Conservation (phyloP, 2,329 filamentous ascomycete species). For the Pyrenophora teres region DNA sequence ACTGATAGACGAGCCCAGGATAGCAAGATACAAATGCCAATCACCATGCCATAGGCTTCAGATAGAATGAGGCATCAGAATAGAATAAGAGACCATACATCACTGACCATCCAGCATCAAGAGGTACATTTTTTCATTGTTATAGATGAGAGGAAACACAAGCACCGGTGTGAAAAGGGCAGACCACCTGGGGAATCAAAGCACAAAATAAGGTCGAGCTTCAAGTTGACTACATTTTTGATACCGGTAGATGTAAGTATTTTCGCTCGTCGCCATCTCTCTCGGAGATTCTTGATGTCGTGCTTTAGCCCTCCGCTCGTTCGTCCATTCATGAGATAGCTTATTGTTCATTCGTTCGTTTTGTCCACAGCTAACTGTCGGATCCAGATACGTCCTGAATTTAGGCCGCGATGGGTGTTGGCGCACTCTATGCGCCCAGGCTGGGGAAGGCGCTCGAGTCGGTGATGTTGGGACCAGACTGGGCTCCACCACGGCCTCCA, state of each 20-base stretch:
- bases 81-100: background rate
- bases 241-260: constrained; percentile 15
- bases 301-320: constrained; percentile 10
- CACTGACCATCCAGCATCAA: background rate
- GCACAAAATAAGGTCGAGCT: constrained; percentile 6
- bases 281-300: constrained; percentile 15
- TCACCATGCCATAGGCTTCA: too few relatives aligned
- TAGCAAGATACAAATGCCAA: too few relatives aligned
- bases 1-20: too few relatives aligned
- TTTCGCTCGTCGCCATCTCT: constrained; percentile 18
- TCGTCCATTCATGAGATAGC: constrained; percentile 24
- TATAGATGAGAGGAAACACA: background rate
- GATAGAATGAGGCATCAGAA: too few relatives aligned
- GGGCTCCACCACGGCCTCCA: constrained; percentile 52
- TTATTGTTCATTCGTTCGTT: constrained; percentile 26
- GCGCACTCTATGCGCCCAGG: constrained; percentile 52
- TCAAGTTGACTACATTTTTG: constrained; percentile 15
- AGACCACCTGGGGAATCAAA: constrained; percentile 5
- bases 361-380: constrained; percentile 13
- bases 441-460: constrained; percentile 60
- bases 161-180: background rate
- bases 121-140: background rate
- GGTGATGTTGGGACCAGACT: constrained; percentile 53
- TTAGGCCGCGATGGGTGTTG: constrained; percentile 24
- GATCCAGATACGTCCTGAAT: constrained; percentile 17